Evolutionary conservation across 805 yeast genomes (phyloP).

Genomic region (Diddensiella caesifluorescens): DNA sequence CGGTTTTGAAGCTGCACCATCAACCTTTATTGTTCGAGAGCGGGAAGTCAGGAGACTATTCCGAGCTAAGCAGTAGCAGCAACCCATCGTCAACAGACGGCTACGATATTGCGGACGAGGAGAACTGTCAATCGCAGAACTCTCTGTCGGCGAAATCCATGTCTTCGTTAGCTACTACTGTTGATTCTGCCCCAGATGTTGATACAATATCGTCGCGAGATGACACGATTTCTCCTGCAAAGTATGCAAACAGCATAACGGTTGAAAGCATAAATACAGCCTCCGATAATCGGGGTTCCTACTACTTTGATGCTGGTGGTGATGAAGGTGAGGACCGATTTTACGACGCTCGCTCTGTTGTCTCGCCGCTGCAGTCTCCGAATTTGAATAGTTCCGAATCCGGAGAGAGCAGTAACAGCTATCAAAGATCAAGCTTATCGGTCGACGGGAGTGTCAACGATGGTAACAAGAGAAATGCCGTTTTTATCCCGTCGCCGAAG

Average conservation of each 20-base stretch:
- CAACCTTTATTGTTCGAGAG: neutral
- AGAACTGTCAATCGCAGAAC: conserved; percentile 37
- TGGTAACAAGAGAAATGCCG: too few relatives aligned
- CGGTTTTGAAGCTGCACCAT: too few relatives aligned
- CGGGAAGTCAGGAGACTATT: neutral
- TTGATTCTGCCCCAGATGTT: conserved; percentile 12
- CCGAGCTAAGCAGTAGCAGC: too few relatives aligned
- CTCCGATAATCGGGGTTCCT: neutral
- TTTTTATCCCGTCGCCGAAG: too few relatives aligned
- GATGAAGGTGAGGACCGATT: neutral
- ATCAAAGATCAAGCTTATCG: too few relatives aligned
- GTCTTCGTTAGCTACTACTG: conserved; percentile 22
- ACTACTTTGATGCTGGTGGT: neutral
- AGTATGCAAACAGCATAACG: neutral
- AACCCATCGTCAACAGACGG: conserved; percentile 61
- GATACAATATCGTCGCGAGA: neutral
- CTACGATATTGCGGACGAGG: conserved; percentile 73
- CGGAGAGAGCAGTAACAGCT: too few relatives aligned
- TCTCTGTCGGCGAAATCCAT: conserved; percentile 17
- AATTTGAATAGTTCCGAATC: too few relatives aligned
- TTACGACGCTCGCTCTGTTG: neutral
- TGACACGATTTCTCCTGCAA: neutral
- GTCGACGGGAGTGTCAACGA: too few relatives aligned
- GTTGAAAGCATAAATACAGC: neutral
- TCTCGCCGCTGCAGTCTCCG: too few relatives aligned